Conservation (phyloP, 768 basidiomycete species). For the Termitomyces bulborhizus region DNA sequence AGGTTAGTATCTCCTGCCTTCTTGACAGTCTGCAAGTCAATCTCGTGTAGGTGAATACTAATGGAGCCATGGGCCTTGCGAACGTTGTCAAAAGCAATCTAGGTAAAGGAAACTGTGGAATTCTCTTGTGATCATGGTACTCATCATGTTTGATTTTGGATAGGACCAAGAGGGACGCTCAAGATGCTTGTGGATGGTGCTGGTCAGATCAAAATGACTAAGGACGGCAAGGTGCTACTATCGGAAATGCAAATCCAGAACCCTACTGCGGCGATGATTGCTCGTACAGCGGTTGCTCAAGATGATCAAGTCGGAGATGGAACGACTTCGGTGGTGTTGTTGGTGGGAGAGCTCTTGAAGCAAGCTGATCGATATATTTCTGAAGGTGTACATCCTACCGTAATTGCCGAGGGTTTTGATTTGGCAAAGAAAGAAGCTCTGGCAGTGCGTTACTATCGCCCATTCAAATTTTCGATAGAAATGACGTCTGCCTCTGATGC, state of each 20-base stretch:
- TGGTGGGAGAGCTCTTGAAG: conserved; percentile 93
- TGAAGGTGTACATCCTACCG: conserved; percentile 96
- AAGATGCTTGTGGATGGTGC: conserved; percentile 99
- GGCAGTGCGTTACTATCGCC: conserved; percentile 44
- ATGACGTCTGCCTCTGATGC: conserved; percentile 1
- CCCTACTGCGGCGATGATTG: conserved; percentile 98
- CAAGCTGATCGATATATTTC: conserved; percentile 97
- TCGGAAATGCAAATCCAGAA: conserved; percentile 99
- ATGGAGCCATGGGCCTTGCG: conserved; percentile 95
- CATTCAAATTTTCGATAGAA: conserved; percentile 1
- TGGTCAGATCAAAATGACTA: conserved; percentile 99
- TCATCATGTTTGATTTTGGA: conserved; percentile 8
- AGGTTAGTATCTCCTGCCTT: conserved; percentile 42
- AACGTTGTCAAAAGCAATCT: conserved; percentile 96
- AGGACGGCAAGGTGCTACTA: conserved; percentile 96
- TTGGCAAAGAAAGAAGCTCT: conserved; percentile 95
- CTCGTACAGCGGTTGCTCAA: conserved; percentile 95
- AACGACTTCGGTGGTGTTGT: conserved; percentile 92
- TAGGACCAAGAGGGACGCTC: conserved; percentile 93
- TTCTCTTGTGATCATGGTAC: background rate
- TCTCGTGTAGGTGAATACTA: conserved; percentile 70
- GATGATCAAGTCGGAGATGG: conserved; percentile 99
- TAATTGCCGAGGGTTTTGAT: conserved; percentile 94
- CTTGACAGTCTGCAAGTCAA: conserved; percentile 6
- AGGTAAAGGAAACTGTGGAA: conserved; percentile 42